Base-by-base conservation (phyloP, 2,329 filamentous ascomycete genomes). In the Alternaria sp. region DNA sequence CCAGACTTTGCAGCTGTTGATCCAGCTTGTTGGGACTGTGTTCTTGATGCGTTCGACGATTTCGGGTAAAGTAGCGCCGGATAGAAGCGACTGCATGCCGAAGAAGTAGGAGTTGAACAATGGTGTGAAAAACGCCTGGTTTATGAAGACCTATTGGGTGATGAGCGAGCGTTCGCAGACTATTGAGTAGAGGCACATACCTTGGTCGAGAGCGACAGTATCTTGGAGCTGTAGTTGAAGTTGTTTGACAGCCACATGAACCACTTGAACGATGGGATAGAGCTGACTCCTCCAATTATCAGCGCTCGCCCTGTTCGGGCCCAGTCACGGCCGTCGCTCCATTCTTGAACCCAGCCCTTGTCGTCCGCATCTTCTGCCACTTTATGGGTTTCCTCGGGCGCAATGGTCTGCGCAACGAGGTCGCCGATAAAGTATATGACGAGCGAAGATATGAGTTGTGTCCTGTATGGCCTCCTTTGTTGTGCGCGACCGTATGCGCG, bases 1-100 rank as follows among this genome's bases (percentile, higher is more conserved):
- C 94, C 94, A 97, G 23, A 97, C 80, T 82, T 96, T 97, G 78
- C 90, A 89, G 63, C 90, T 92, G 78, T 96, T 97, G 75, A 88
- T 78, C 75, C 92, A 88, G 74, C 90, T 93, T 23, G 86, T 85
- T 0, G 93, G 93, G 0, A 97, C 90, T 0, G 93, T 94, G 62
- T 89, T 85, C 69, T 86, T 86, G 62, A 97, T 85, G 56, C 92
- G 89, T 71, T 92, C 88, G 78, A 87, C 86, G 1, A 90, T 87
- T 59, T 92, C 90, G 7, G 81, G 76, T 2, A 89, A 75, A 0
- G 84, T 85, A 26, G 91, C 90, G 40, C 93, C 93, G 0, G 79
- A 75, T 17, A 85, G 75, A 25, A 83, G 63, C 6, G 76, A 80
- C 63, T 85, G 83, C 83, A 85, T 84, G 66, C 82, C 82, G 71